Conservation (phyloP, 1,284 basidiomycete genomes). For the Trichosporon asahii region DNA sequence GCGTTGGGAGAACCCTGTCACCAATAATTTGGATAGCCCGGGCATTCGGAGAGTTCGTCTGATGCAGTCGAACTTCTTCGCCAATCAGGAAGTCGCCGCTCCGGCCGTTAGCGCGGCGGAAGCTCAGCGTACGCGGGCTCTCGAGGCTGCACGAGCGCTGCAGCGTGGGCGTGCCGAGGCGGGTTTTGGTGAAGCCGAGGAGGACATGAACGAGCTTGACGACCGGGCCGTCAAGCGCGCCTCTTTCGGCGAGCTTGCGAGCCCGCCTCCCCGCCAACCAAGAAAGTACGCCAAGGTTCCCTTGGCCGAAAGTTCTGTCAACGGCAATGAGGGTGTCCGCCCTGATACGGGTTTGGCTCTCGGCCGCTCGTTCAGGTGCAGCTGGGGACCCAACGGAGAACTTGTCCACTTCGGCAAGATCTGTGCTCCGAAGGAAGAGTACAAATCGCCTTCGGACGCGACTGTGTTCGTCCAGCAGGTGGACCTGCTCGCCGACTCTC, state of each 20-base stretch:
- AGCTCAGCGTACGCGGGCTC: conserved; percentile 11
- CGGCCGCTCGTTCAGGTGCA: conserved; percentile 83
- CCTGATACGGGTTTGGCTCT: conserved; percentile 79
- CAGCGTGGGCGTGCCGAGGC: conserved; percentile 21
- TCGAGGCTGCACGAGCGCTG: conserved; percentile 17
- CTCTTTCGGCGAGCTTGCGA: conserved; percentile 69
- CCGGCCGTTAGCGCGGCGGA: conserved; percentile 8
- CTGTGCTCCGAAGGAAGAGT: conserved; percentile 56
- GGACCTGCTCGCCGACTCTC: conserved; percentile 30
- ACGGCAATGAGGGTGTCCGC: conserved; percentile 63
- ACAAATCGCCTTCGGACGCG: conserved; percentile 30
- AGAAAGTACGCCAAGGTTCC: conserved; percentile 44
- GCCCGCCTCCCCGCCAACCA: conserved; percentile 58
- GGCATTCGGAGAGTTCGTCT: conserved; percentile 74
- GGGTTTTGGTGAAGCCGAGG: conserved; percentile 63
- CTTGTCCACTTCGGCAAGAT: conserved; percentile 73
- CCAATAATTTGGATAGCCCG: conserved; percentile 61
- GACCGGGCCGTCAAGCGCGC: conserved; percentile 65
- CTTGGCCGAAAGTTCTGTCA: conserved; percentile 34
- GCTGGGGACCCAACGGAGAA: conserved; percentile 80
- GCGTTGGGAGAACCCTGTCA: conserved; percentile 30
- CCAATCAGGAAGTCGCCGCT: conserved; percentile 46
- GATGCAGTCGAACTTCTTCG: conserved; percentile 84
- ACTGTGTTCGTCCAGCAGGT: conserved; percentile 35
- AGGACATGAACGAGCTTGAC: conserved; percentile 65